These are phyloP conservation scores for Neopestalotiopsis rosae DNA, from an alignment of 2,329 filamentous ascomycete species.

Conservation along the genomic window DNA sequence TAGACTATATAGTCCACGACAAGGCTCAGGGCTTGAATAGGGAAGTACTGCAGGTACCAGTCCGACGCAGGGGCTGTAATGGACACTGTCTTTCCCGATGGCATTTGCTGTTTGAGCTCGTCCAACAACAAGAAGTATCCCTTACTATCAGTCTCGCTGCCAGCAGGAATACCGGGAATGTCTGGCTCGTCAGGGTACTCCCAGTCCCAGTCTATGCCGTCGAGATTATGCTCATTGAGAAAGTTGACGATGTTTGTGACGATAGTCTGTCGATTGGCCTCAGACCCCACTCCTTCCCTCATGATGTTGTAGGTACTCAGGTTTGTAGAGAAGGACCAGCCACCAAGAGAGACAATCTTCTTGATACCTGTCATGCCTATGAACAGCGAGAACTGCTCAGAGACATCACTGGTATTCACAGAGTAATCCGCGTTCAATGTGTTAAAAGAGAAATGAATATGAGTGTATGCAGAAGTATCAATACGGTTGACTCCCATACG, in stretches of 20 bases:
- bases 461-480: conserved; percentile 23
- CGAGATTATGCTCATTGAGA: conserved; percentile 34
- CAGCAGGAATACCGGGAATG: conserved; percentile 33
- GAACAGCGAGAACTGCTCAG: conserved; percentile 25
- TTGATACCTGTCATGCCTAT: conserved; percentile 34
- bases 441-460: conserved; percentile 41
- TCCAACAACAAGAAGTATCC: conserved; percentile 37
- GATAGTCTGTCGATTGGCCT: conserved; percentile 38
- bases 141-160: conserved; percentile 26
- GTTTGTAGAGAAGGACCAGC: conserved; percentile 46
- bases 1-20: conserved; percentile 39
- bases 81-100: conserved; percentile 28
- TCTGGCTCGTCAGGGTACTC: conserved; percentile 27
- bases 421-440: conserved; percentile 6
- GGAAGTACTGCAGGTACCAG: conserved; percentile 36
- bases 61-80: conserved; percentile 34
- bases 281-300: conserved; percentile 34
- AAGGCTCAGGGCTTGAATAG: conserved; percentile 29
- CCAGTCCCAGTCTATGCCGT: conserved; percentile 20
- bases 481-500: conserved; percentile 22
- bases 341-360: conserved; percentile 47
- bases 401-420: background rate
- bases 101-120: conserved; percentile 23
- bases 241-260: conserved; percentile 37
- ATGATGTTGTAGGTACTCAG: conserved; percentile 41